A percentile compares a stretch with the other conserved stretches of the same genome.
phyloP scores from a whole-genome alignment of 2,329 filamentous ascomycete species.

The Hypoxylon sp. region DNA sequence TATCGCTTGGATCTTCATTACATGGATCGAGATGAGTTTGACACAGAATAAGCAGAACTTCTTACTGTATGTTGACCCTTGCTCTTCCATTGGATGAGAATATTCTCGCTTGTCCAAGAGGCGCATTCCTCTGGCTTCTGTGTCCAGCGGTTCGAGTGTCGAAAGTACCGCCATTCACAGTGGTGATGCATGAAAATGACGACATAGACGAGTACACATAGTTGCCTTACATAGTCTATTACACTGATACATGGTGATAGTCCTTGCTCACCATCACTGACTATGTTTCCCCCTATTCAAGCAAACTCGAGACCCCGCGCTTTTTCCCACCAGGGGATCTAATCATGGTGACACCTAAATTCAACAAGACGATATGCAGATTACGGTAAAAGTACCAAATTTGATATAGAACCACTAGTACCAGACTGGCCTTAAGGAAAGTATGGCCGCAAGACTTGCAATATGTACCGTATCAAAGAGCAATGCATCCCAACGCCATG shows the following conservation, averaged over 20 bases:
- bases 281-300: constrained; percentile 3
- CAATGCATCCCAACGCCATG: constrained; percentile 38
- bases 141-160: neutral
- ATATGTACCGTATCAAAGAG: constrained; percentile 36
- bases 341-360: constrained; percentile 1
- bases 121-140: neutral
- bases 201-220: constrained; percentile 3
- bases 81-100: neutral
- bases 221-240: constrained; percentile 5
- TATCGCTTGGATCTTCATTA: constrained; percentile 14
- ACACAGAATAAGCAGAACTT: constrained; percentile 1
- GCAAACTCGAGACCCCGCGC: constrained; percentile 1
- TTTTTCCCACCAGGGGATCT: constrained; percentile 10
- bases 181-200: constrained; percentile 1
- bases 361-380: constrained; percentile 5
- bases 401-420: constrained; percentile 25
- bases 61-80: neutral
- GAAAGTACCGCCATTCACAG: neutral
- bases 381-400: constrained; percentile 17
- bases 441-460: constrained; percentile 36
- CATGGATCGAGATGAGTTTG: neutral
- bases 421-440: constrained; percentile 31
- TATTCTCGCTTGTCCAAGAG: neutral
- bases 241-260: constrained; percentile 19
- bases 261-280: constrained; percentile 19